These are phyloP conservation scores for Multifurca ochricompacta DNA, from an alignment of 768 basidiomycete species.

Conservation along the genomic window DNA sequence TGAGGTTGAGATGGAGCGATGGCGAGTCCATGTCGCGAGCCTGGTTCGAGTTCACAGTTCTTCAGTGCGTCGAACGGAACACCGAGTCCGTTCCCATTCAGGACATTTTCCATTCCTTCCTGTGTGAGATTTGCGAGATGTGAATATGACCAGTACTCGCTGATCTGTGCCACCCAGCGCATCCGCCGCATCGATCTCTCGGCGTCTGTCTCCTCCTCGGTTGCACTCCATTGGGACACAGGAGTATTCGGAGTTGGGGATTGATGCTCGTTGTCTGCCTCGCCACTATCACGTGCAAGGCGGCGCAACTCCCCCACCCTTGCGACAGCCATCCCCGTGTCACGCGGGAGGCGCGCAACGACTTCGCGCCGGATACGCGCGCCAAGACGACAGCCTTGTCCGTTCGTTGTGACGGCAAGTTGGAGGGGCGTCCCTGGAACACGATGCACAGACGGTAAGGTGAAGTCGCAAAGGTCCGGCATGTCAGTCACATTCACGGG, in stretches of 20 bases:
- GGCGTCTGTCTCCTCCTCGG: constrained; percentile 33
- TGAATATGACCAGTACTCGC: constrained; percentile 90
- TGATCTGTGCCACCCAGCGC: constrained; percentile 92
- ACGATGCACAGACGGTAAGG: constrained; percentile 79
- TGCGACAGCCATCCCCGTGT: constrained; percentile 65
- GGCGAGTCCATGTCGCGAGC: constrained; percentile 23
- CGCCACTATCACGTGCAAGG: constrained; percentile 41
- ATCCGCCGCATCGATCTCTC: constrained; percentile 53
- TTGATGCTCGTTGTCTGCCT: constrained; percentile 43
- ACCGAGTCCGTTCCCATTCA: constrained; percentile 34
- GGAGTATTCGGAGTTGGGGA: constrained; percentile 61
- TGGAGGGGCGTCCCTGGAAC: constrained; percentile 63
- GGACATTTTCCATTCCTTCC: constrained; percentile 56
- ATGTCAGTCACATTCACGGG: constrained; percentile 85
- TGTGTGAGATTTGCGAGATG: constrained; percentile 63
- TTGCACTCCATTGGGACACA: constrained; percentile 46
- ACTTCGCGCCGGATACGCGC: constrained; percentile 77
- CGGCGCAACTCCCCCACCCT: constrained; percentile 64
- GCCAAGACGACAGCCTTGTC: constrained; percentile 80
- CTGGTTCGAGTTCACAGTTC: constrained; percentile 8
- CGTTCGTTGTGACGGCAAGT: constrained; percentile 85
- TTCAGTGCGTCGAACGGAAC: constrained; percentile 8
- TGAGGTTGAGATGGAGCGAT: constrained; percentile 25
- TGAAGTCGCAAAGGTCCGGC: constrained; percentile 81
- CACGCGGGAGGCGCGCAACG: constrained; percentile 60